phyloP scores from a whole-genome alignment of 176 grass and related monocot genomes.

The Stipa capillata region DNA sequence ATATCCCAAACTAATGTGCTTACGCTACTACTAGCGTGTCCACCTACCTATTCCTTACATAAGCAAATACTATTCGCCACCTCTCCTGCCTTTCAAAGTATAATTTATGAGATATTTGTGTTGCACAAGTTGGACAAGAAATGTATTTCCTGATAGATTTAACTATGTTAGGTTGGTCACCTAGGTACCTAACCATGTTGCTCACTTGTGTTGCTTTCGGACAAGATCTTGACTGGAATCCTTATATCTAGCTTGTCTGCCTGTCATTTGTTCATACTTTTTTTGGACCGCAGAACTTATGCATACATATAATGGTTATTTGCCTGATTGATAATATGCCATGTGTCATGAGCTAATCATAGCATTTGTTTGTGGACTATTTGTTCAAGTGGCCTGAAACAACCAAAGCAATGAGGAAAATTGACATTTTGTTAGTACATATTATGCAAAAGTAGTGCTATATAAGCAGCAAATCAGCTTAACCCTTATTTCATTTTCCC shows the following conservation, averaged over 20 bases:
- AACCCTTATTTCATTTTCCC: neutral
- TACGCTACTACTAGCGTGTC: neutral
- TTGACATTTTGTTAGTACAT: neutral
- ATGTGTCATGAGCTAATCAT: neutral
- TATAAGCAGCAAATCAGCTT: neutral
- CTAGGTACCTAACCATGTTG: constrained; percentile 33
- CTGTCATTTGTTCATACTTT: neutral
- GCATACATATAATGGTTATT: neutral
- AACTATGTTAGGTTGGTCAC: constrained; percentile 36
- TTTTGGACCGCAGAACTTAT: neutral
- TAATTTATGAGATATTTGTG: neutral
- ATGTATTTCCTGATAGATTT: constrained; percentile 13
- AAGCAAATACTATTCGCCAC: neutral
- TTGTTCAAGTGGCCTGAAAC: neutral
- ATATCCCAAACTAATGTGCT: neutral
- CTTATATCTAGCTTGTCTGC: neutral
- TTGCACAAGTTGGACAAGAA: constrained; percentile 17
- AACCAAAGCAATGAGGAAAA: neutral
- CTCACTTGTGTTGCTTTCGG: neutral
- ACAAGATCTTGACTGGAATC: neutral
- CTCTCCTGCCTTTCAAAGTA: neutral
- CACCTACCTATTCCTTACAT: neutral
- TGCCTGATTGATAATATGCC: constrained; percentile 10
- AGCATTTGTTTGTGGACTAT: neutral
- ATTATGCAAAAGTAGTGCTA: neutral